Evolutionary conservation across 257 asterid genomes (phyloP).

Genomic region (Scutellaria barbata): DNA sequence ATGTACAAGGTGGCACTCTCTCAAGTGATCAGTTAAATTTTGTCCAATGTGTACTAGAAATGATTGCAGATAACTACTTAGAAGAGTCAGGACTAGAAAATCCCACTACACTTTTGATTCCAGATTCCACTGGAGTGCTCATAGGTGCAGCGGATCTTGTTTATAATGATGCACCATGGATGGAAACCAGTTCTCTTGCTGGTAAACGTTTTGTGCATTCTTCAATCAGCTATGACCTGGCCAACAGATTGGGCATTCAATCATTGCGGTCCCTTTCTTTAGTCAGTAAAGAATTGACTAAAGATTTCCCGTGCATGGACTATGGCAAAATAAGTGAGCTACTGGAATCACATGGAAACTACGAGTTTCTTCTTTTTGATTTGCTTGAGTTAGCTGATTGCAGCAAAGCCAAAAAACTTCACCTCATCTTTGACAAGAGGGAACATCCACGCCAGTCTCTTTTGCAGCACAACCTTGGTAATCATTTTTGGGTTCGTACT

Average conservation of each 20-base stretch:
- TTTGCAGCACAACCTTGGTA: conserved; percentile 97
- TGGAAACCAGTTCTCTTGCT: conserved; percentile 63
- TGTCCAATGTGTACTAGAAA: conserved; percentile 83
- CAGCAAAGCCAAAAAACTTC: conserved; percentile 91
- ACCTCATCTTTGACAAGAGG: conserved; percentile 88
- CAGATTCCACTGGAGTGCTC: conserved; percentile 89
- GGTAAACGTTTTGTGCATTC: conserved; percentile 87
- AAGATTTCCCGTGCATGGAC: conserved; percentile 94
- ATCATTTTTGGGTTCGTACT: conserved; percentile 34
- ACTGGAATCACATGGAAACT: conserved; percentile 66
- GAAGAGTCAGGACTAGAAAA: conserved; percentile 56
- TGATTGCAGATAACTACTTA: conserved; percentile 65
- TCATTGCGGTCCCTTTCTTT: conserved; percentile 87
- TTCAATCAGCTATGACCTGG: conserved; percentile 72
- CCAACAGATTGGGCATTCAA: conserved; percentile 81
- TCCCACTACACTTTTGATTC: conserved; percentile 59
- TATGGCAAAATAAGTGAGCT: conserved; percentile 78
- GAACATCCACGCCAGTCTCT: conserved; percentile 86
- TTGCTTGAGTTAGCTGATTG: conserved; percentile 96
- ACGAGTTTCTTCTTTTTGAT: conserved; percentile 85
- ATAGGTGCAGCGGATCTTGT: conserved; percentile 71
- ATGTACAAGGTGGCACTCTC: conserved; percentile 64
- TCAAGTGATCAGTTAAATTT: conserved; percentile 82
- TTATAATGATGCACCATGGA: conserved; percentile 97
- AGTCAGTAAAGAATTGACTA: conserved; percentile 84